Base-by-base conservation (phyloP, 2,329 filamentous ascomycete species). In the Coniochaeta ligniaria region DNA sequence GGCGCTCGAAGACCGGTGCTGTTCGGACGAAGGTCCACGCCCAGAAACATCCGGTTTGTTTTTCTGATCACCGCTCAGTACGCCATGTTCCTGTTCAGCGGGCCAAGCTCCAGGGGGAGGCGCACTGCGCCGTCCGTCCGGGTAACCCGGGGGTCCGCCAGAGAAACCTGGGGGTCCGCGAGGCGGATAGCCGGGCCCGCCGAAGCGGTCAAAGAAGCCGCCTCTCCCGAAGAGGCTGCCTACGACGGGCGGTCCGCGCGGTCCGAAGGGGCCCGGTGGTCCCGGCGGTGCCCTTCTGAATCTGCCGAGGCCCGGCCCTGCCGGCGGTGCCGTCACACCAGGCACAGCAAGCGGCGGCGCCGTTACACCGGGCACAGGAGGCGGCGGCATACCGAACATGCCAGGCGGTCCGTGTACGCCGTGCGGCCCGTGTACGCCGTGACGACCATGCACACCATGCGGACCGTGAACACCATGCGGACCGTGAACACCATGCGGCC, bases 21-120 rank as follows among this genome's bases (percentile, higher is more conserved):
- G 66, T 16, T 43, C 38, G 38, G 35, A 5, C 35, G 35, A 36
- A 36, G 35, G 12, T 9, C 35, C 35, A 14, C 12, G 7, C 35
- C 12, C 35, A 14, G 35, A 36, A 14, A 14, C 3, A 14, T 11
- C 12, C 35, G 7, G 17, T 3, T n/a, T n/a, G n/a, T n/a, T n/a
- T n/a, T 41, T 41, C 38, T 41, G 16, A 57, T 57, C 20, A 14
- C 62, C 17, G 59, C 58, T 20, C 52, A 57, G 14, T n/a, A 52
- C 33, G 66, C 38, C 45, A 62, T 59, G 22, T 33, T 52, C 63
- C 24, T 64, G 63, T 33, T 75, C 70, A 22, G 68, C 63, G 8
- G 74, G 73, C 75, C 73, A 76, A 6, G 72, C 69, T 7, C 73
- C 73, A 0, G 74, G 71, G 24, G 67, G 50, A 22, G 57, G 11